Evolutionary conservation across 768 basidiomycete species (phyloP).

Genomic region (Hypholoma sublateritium): DNA sequence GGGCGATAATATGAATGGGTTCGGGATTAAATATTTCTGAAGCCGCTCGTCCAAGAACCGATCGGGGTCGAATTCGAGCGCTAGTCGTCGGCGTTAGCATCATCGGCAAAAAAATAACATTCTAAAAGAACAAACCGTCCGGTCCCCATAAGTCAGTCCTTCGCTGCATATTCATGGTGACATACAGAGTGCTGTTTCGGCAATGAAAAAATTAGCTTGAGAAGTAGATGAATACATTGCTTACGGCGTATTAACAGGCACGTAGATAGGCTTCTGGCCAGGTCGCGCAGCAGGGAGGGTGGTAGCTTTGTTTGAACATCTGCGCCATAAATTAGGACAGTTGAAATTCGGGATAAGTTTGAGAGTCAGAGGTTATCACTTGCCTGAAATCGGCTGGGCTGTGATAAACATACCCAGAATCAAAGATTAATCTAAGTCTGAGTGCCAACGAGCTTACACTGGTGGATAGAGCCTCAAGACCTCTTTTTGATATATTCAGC

Average conservation of each 20-base stretch:
- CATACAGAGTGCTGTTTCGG: constrained; percentile 29
- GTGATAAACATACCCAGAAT: not conserved
- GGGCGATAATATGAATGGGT: constrained; percentile 39
- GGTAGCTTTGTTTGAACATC: constrained; percentile 12
- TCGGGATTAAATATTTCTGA: constrained; percentile 42
- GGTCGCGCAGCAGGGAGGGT: constrained; percentile 13
- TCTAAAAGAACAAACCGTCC: constrained; percentile 41
- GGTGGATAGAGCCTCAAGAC: constrained; percentile 39
- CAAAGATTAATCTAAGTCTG: not conserved
- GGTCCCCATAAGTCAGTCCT: constrained; percentile 67
- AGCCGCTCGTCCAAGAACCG: constrained; percentile 54
- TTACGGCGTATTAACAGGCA: constrained; percentile 22
- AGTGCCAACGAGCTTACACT: constrained; percentile 21
- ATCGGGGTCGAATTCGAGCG: constrained; percentile 51
- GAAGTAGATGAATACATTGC: not conserved
- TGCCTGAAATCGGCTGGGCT: constrained; percentile 8
- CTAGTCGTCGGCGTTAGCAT: constrained; percentile 20
- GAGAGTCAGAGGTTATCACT: not conserved
- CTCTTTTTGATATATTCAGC: constrained; percentile 25
- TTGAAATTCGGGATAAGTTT: not conserved
- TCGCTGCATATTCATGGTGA: constrained; percentile 58
- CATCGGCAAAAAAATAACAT: not conserved
- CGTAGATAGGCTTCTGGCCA: constrained; percentile 18
- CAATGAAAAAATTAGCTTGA: not conserved
- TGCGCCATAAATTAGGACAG: not conserved